Evolutionary conservation across 176 grass and related monocot species (phyloP).

Genomic region (Zea luxurians): DNA sequence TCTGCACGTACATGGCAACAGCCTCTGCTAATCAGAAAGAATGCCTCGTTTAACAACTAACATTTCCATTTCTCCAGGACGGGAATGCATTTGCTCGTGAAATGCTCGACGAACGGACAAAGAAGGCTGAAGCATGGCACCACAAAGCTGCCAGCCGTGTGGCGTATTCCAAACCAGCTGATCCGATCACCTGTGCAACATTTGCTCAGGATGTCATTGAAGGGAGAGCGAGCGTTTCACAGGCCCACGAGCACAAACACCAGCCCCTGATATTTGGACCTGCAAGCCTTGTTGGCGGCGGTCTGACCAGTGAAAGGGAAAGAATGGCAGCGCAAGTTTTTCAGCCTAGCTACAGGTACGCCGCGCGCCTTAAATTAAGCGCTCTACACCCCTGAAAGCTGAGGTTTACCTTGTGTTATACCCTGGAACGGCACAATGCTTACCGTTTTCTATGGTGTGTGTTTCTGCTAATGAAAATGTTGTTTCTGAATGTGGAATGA

Average conservation of each 20-base stretch:
- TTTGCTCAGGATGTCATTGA: constrained; percentile 98
- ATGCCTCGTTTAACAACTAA: not conserved
- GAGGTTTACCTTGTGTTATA: not conserved
- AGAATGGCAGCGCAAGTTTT: constrained; percentile 84
- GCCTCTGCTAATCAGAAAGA: not conserved
- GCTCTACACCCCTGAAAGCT: not conserved
- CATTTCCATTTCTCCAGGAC: constrained; percentile 32
- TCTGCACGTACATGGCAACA: not conserved
- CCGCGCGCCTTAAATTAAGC: not conserved
- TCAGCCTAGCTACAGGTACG: constrained; percentile 89
- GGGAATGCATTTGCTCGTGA: constrained; percentile 80
- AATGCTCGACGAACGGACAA: constrained; percentile 69
- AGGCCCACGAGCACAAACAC: constrained; percentile 88
- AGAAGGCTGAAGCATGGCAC: constrained; percentile 84
- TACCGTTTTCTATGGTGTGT: not conserved
- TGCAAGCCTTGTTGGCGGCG: constrained; percentile 68
- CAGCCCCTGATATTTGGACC: constrained; percentile 97
- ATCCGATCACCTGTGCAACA: constrained; percentile 92
- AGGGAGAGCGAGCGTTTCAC: constrained; percentile 81
- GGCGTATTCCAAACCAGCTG: constrained; percentile 70
- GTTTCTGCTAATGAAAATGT: not conserved
- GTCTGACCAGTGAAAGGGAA: constrained; percentile 75
- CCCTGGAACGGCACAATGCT: not conserved
- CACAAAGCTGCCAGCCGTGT: constrained; percentile 60
- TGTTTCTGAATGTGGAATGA: not conserved